Conservation (phyloP, 768 basidiomycete genomes). For the Lepiota venenata region DNA sequence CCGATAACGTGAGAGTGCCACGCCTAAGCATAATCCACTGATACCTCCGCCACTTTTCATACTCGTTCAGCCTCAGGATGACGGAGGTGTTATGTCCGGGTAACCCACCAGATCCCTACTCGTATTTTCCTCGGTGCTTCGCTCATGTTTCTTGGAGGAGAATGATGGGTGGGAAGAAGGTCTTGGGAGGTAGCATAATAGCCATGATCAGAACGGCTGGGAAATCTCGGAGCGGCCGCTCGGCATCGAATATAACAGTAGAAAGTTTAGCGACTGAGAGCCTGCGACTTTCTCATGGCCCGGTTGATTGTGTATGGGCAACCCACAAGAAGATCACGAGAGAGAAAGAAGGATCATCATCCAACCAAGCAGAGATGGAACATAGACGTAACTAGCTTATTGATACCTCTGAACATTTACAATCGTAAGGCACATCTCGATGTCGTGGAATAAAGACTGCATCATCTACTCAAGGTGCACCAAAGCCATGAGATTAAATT, state of each 20-base stretch:
- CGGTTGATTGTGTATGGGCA: too few species aligned
- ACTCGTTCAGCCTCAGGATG: not conserved
- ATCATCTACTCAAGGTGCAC: constrained; percentile 4
- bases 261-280: too few species aligned
- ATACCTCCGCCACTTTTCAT: constrained; percentile 30
- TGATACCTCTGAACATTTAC: too few species aligned
- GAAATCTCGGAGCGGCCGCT: not conserved
- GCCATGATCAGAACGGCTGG: not conserved
- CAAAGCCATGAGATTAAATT: constrained; percentile 25
- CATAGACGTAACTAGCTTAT: too few species aligned
- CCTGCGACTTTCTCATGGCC: too few species aligned
- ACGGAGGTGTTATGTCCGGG: too few species aligned
- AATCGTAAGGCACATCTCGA: not conserved
- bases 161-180: not conserved
- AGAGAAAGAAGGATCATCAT: too few species aligned
- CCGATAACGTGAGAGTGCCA: constrained; percentile 34
- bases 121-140: constrained; percentile 8
- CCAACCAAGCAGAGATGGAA: too few species aligned
- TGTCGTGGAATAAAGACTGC: not conserved
- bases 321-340: too few species aligned
- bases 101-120: constrained; percentile 20
- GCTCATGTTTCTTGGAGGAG: not conserved
- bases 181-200: not conserved
- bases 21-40: constrained; percentile 36
- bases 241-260: not conserved